Conservation (phyloP, 2,329 filamentous ascomycete genomes). For the Byssothecium circinans region DNA sequence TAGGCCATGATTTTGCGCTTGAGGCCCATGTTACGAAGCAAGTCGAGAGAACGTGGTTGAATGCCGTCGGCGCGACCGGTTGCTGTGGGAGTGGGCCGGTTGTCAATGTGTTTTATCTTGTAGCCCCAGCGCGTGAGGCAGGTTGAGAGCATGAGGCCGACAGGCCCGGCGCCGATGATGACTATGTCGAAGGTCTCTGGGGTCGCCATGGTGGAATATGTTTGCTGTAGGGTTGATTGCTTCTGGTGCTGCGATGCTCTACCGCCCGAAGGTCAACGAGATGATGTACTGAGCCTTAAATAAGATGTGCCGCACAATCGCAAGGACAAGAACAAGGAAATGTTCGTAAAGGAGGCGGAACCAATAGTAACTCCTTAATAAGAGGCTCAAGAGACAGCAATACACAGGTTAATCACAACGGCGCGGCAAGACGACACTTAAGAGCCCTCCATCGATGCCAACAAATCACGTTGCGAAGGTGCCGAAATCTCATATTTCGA, state of each 20-base stretch:
- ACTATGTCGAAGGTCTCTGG: slow-evolving; percentile 64
- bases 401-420: background rate
- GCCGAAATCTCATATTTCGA: slow-evolving; percentile 17
- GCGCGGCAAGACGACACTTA: slow-evolving; percentile 8
- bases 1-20: slow-evolving; percentile 87
- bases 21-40: slow-evolving; percentile 85
- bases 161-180: slow-evolving; percentile 86
- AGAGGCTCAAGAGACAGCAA: slow-evolving; percentile 1
- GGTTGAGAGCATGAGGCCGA: slow-evolving; percentile 83
- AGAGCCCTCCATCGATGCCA: slow-evolving; percentile 2
- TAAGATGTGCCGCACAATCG: too few relatives aligned
- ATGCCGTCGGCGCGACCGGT: slow-evolving; percentile 91
- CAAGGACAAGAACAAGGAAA: background rate
- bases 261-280: too few relatives aligned
- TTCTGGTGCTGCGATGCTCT: too few relatives aligned
- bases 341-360: background rate
- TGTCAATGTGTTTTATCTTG: slow-evolving; percentile 93
- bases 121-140: slow-evolving; percentile 92
- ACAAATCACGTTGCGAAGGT: background rate
- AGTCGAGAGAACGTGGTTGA: slow-evolving; percentile 83
- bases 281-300: too few relatives aligned
- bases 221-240: too few relatives aligned
- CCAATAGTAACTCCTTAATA: background rate
- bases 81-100: slow-evolving; percentile 78
- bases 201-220: slow-evolving; percentile 14